Conservation (phyloP, 805 yeast genomes). For the Lipomyces spencermartinsiae region DNA sequence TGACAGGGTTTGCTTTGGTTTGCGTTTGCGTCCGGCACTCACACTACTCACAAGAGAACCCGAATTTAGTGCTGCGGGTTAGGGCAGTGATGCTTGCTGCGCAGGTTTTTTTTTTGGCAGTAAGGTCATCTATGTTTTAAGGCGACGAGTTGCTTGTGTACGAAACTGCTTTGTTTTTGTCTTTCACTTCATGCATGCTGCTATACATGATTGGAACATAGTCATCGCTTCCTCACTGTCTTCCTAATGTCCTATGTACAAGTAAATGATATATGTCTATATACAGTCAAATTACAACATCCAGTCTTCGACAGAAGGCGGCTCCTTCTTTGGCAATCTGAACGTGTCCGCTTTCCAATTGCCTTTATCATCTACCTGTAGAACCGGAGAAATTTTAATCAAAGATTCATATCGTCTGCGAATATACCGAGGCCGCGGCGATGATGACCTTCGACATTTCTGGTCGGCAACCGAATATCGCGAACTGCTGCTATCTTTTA, state of each 20-base stretch:
- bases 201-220: not conserved
- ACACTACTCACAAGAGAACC: too few species aligned
- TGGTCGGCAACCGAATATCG: not conserved
- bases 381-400: not conserved
- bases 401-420: conserved; percentile 13
- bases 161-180: not conserved
- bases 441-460: not conserved
- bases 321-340: not conserved
- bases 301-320: conserved; percentile 15
- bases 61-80: not conserved
- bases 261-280: not conserved
- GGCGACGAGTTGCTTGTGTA: not conserved
- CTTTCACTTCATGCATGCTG: not conserved
- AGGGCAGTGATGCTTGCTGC: not conserved
- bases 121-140: too few species aligned
- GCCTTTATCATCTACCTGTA: not conserved
- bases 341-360: conserved; percentile 14
- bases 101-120: not conserved
- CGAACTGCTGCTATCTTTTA: not conserved
- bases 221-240: not conserved
- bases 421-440: not conserved
- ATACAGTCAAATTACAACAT: conserved; percentile 11
- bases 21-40: too few species aligned
- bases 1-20: too few species aligned
- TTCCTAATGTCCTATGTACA: not conserved